Evolutionary conservation across 2,329 filamentous ascomycete species (phyloP), one percentile per base, ranked within the genome.

Genomic region (Fusarium xylarioides): DNA sequence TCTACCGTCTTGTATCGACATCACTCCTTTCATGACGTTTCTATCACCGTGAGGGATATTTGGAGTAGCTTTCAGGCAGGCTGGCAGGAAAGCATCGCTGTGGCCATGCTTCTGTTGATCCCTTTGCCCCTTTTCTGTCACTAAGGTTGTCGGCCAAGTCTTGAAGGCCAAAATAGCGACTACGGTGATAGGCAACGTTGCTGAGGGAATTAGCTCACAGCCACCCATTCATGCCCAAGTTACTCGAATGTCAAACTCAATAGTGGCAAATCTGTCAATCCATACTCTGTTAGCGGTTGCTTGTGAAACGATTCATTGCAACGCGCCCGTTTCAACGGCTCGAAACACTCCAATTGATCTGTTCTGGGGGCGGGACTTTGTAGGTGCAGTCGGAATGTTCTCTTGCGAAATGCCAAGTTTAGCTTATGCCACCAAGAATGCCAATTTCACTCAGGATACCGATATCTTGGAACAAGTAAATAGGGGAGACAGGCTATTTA

Each of bases 1-100:
- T 30, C 28, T 23, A 4, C 21, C 15, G 2, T 14, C 10, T 32
- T 8, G 5, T n/a, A 7, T 18, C 2, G 2, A 4, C 2, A 23
- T 32, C 2, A 4, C 9, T 18, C 21, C 26, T 14, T 10, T 7
- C 4, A 50, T 50, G 43, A 50, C 34, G 34, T 40, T 12, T 50
- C 16, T 18, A 4, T 35, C n/a, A 32, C 34, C 8, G 26, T 32
- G 40, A 34, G 19, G 26, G 26, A 23, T 40, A 16, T 30, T 4
- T 21, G 3, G 15, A 4, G 11, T 21, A 9, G 11, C 5, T 11
- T 34, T 5, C 9, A 15, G n/a, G 34, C 11, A 26, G 21, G 35
- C 11, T 15, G n/a, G 16, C 8, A 18, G 16, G 44, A 32, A 11
- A 16, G 8, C 6, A n/a, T 34, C 4, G 54, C 30, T 18, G 30